Evolutionary conservation across 1,284 basidiomycete genomes (phyloP).

Genomic region (Trichosporon ovoides): DNA sequence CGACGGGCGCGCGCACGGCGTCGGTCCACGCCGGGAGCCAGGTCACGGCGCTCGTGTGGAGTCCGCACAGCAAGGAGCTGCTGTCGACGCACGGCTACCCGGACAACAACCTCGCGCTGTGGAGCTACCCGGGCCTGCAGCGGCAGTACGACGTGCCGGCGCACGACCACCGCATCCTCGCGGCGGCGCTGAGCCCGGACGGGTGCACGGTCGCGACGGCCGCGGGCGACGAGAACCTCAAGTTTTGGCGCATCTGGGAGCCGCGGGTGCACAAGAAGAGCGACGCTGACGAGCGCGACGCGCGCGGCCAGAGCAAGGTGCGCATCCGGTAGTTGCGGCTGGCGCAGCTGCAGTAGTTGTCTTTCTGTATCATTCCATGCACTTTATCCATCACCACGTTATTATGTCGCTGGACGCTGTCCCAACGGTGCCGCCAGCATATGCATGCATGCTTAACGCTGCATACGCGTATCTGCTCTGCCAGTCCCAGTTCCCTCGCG

Average conservation of each 20-base stretch:
- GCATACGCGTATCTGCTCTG: too few species aligned
- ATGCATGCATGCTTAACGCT: too few species aligned
- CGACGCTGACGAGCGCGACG: conserved; percentile 23
- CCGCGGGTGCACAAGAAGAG: conserved; percentile 34
- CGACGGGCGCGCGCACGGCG: conserved; percentile 80
- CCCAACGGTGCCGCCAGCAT: too few species aligned
- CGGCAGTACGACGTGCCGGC: conserved; percentile 86
- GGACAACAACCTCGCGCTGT: conserved; percentile 54
- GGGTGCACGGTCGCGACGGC: conserved; percentile 86
- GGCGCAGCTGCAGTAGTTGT: too few species aligned
- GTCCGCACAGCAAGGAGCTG: conserved; percentile 82
- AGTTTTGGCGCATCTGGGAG: conserved; percentile 55
- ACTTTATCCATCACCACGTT: too few species aligned
- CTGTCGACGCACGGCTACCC: conserved; percentile 92
- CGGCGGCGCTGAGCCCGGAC: conserved; percentile 74
- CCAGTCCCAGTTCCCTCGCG: too few species aligned
- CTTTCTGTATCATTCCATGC: too few species aligned
- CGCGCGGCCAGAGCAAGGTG: conserved; percentile 16
- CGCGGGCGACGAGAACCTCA: conserved; percentile 88
- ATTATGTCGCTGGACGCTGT: too few species aligned
- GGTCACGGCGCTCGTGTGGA: conserved; percentile 87
- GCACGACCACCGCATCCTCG: conserved; percentile 82
- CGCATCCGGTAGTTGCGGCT: conserved; percentile 15
- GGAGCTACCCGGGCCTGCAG: conserved; percentile 57
- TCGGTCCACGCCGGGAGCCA: conserved; percentile 79